These are phyloP conservation scores for Fragaria vesca DNA, from an alignment of 306 rosid species.

Conservation along the genomic window DNA sequence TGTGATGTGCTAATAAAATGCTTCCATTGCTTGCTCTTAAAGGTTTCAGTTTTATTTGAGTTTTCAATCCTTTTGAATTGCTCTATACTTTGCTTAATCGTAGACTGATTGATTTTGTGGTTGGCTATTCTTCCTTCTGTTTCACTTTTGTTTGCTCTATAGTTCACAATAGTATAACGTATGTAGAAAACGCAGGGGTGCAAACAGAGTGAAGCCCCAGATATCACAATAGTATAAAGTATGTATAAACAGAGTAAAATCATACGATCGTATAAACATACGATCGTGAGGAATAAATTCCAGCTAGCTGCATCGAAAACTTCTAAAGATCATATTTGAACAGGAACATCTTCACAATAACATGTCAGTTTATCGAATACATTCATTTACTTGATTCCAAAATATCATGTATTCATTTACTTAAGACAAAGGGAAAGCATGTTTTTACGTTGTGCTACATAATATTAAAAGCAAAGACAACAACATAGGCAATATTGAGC, in stretches of 20 bases:
- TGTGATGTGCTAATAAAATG: conserved; percentile 11
- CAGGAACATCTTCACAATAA: neutral
- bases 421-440: neutral
- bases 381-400: neutral
- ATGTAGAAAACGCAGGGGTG: too few species aligned
- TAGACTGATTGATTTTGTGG: neutral
- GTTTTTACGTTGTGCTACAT: neutral
- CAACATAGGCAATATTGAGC: neutral
- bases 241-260: too few species aligned
- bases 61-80: neutral
- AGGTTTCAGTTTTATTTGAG: neutral
- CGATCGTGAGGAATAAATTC: neutral
- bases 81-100: neutral
- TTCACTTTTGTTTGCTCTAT: neutral
- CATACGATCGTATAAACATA: too few species aligned
- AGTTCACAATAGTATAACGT: neutral
- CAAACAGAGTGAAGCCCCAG: too few species aligned
- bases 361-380: neutral
- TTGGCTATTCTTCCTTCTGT: neutral
- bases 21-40: conserved; percentile 2
- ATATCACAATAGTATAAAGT: too few species aligned
- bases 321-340: neutral
- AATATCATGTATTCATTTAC: neutral
- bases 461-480: neutral
- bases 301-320: neutral